Evolutionary conservation across 306 rosid species (phyloP).

Genomic region (Phaseolus lunatus): DNA sequence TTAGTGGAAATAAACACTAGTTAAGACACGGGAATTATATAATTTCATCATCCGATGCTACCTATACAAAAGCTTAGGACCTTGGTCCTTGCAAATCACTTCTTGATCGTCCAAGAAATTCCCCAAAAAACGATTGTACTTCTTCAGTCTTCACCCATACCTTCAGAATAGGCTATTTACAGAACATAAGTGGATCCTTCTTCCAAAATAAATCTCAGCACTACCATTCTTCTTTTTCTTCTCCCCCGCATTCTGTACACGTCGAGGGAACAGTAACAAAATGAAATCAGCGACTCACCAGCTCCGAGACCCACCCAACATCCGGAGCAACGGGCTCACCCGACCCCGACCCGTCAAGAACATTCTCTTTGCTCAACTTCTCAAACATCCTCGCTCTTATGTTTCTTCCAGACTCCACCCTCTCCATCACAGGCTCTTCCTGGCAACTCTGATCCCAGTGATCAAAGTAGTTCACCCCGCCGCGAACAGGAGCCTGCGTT

Average conservation of each 20-base stretch:
- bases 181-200: constrained; percentile 35
- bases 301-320: constrained; percentile 84
- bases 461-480: constrained; percentile 53
- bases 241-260: constrained; percentile 52
- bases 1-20: constrained; percentile 38
- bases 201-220: constrained; percentile 48
- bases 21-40: constrained; percentile 28
- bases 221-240: not conserved
- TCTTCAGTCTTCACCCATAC: constrained; percentile 44
- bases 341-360: constrained; percentile 54
- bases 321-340: constrained; percentile 57
- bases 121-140: constrained; percentile 42
- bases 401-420: constrained; percentile 90
- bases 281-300: constrained; percentile 32
- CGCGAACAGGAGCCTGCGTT: constrained; percentile 55
- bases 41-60: constrained; percentile 32
- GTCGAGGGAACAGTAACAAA: constrained; percentile 26
- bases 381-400: constrained; percentile 85
- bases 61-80: constrained; percentile 39
- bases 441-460: constrained; percentile 54
- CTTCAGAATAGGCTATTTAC: constrained; percentile 51
- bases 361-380: constrained; percentile 83
- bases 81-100: constrained; percentile 11
- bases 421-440: constrained; percentile 93
- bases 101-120: constrained; percentile 7